Conservation (phyloP, 1,139 yeast species). For the Yamadazyma dendronema region DNA sequence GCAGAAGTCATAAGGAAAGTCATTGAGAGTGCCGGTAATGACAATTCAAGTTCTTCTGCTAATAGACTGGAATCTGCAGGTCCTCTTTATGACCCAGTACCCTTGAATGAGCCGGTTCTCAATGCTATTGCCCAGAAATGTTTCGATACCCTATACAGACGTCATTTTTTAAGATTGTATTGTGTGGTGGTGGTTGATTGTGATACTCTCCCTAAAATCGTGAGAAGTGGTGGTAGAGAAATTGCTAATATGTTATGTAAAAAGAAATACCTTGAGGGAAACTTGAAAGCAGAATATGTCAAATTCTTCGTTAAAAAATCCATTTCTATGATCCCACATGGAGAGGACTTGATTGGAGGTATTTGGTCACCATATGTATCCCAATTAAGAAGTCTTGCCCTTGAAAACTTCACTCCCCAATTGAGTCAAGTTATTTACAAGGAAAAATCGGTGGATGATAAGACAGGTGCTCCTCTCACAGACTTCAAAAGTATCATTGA, state of each 20-base stretch:
- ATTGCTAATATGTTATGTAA: conserved; percentile 94
- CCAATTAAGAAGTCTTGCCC: conserved; percentile 51
- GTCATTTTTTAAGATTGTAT: conserved; percentile 75
- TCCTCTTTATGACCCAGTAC: conserved; percentile 22
- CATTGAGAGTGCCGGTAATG: conserved; percentile 25
- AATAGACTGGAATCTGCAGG: conserved; percentile 12
- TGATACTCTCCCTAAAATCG: conserved; percentile 78
- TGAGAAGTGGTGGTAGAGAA: conserved; percentile 82
- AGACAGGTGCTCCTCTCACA: conserved; percentile 70
- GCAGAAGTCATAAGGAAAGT: conserved; percentile 63
- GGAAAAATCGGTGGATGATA: conserved; percentile 70
- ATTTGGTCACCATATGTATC: conserved; percentile 81
- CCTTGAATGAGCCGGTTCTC: conserved; percentile 55
- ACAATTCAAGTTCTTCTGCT: conserved; percentile 5
- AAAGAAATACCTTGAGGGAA: conserved; percentile 74
- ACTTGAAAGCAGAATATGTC: conserved; percentile 71
- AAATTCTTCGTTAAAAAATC: conserved; percentile 74
- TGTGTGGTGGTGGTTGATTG: conserved; percentile 82
- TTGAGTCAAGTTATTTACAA: conserved; percentile 74
- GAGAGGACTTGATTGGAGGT: conserved; percentile 78
- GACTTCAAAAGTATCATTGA: conserved; percentile 74
- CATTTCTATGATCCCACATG: conserved; percentile 68
- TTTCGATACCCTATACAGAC: conserved; percentile 63
- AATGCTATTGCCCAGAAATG: conserved; percentile 76
- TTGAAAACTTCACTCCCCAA: conserved; percentile 49